phyloP scores from a whole-genome alignment of 2,329 filamentous ascomycete species.

The Epichloe sibirici region DNA sequence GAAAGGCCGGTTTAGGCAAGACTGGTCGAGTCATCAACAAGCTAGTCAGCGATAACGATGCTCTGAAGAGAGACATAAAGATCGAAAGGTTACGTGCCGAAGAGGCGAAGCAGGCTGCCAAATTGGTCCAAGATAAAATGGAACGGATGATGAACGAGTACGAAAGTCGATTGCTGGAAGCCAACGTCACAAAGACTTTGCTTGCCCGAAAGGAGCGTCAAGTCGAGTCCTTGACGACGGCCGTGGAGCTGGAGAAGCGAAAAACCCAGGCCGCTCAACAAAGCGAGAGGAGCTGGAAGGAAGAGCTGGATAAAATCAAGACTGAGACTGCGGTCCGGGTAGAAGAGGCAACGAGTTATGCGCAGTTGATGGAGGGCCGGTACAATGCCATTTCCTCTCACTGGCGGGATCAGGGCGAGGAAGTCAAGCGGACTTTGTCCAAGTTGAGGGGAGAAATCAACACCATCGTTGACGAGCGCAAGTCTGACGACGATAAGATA shows the following conservation, averaged over 20 bases:
- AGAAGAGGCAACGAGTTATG: constrained; percentile 52
- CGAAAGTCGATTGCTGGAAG: constrained; percentile 56
- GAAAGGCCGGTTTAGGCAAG: constrained; percentile 59
- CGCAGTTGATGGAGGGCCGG: constrained; percentile 56
- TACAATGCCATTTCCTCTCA: constrained; percentile 56
- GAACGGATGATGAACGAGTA: constrained; percentile 56
- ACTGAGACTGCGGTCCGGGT: constrained; percentile 49
- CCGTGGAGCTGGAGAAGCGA: constrained; percentile 52
- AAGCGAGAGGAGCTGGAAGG: constrained; percentile 48
- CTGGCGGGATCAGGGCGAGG: constrained; percentile 53
- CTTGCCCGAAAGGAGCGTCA: constrained; percentile 64
- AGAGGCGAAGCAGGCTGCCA: constrained; percentile 57
- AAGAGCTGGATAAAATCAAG: constrained; percentile 50
- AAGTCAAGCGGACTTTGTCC: constrained; percentile 40
- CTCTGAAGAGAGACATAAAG: constrained; percentile 59
- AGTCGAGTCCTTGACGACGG: constrained; percentile 53
- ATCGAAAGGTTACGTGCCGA: constrained; percentile 54
- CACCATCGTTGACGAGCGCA: constrained; percentile 41
- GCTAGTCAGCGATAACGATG: constrained; percentile 69
- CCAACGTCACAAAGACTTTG: constrained; percentile 57
- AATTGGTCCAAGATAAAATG: constrained; percentile 59
- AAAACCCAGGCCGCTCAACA: constrained; percentile 46
- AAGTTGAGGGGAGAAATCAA: constrained; percentile 41
- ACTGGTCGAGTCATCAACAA: constrained; percentile 70
- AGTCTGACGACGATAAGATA: constrained; percentile 50